phyloP scores from a whole-genome alignment of 192 early-diverging fungal species.

The Backusella psychrophila region DNA sequence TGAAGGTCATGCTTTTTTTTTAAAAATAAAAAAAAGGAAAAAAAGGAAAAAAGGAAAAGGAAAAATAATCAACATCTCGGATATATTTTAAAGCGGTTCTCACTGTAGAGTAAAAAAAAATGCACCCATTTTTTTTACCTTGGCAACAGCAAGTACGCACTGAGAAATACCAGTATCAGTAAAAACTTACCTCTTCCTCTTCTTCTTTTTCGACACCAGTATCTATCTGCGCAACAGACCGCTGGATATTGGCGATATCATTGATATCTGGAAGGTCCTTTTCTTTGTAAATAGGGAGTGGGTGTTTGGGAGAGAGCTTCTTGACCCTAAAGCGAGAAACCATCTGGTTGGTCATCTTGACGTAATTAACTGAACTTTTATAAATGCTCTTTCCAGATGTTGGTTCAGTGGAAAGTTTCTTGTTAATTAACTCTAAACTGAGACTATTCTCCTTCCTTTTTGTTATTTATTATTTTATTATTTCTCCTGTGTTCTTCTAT shows the following conservation, averaged over 20 bases:
- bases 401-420: neutral
- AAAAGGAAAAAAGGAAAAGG: no score
- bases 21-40: no score
- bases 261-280: slow-evolving; percentile 83
- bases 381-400: slow-evolving; percentile 7
- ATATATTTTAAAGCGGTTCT: slow-evolving; percentile 13
- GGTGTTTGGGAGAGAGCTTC: slow-evolving; percentile 87
- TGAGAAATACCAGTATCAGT: neutral
- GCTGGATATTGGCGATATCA: slow-evolving; percentile 65
- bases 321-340: slow-evolving; percentile 67
- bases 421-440: neutral
- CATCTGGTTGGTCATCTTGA: slow-evolving; percentile 31
- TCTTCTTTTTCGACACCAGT: slow-evolving; percentile 99
- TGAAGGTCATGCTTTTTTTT: slow-evolving; percentile 92
- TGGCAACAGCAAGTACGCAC: neutral
- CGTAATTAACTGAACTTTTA: neutral
- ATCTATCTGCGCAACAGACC: slow-evolving; percentile 66
- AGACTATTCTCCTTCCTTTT: neutral
- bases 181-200: slow-evolving; percentile 69
- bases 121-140: neutral
- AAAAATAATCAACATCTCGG: slow-evolving; percentile 12
- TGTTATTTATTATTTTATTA: slow-evolving; percentile 6
- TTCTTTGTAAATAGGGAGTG: slow-evolving; percentile 77
- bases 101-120: slow-evolving; percentile 5
- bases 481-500: slow-evolving; percentile 5